Base-by-base conservation (phyloP, 169 alveolate genomes). In the Eimeria maxima region DNA sequence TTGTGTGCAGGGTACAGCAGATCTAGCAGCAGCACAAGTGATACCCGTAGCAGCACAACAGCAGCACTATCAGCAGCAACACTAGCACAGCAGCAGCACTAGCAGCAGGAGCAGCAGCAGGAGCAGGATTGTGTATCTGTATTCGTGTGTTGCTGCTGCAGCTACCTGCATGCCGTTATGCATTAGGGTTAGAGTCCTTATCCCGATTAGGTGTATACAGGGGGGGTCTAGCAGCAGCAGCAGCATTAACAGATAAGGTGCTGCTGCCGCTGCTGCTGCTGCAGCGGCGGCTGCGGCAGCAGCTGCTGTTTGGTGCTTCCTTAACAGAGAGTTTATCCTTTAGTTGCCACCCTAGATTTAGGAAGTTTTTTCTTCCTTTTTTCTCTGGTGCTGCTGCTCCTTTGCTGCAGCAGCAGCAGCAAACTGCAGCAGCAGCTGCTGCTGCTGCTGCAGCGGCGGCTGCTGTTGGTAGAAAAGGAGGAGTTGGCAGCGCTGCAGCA, bases 351-450 rank as follows among this genome's bases (percentile, higher is more conserved):
- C 81, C 81, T 7, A 27, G 81, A 20, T 71, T 71, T 24, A 7
- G 81, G 16, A 16, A 5, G 7, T 71, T 71, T 45, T 71, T 71
- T 45, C 81, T 71, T 24, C 81, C 81, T 16, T 71, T 71, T 20
- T 71, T 71, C 22, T 71, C 81, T 7, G 81, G 81, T 7, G 81
- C 53, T 38, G 81, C 81, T 3, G 47, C 81, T 13, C 81, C n/a
- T 42, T 24, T 27, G 27, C 44, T 71, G 81, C 81, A 71, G 81
- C 81, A 71, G 81, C 81, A 71, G 45, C 38, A 11, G 3, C 5
- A 5, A 2, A 45, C 44, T 57, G 67, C 67, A 13, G 67, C 67
- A 57, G 67, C 67, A 57, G 67, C 67, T 13, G 67, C 67, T 8
- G 67, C 67, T 8, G 67, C 67, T 57, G 67, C 67, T 57, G 67